These are phyloP conservation scores for Gossypium australe DNA, from an alignment of 345 rosid species.

Conservation along the genomic window DNA sequence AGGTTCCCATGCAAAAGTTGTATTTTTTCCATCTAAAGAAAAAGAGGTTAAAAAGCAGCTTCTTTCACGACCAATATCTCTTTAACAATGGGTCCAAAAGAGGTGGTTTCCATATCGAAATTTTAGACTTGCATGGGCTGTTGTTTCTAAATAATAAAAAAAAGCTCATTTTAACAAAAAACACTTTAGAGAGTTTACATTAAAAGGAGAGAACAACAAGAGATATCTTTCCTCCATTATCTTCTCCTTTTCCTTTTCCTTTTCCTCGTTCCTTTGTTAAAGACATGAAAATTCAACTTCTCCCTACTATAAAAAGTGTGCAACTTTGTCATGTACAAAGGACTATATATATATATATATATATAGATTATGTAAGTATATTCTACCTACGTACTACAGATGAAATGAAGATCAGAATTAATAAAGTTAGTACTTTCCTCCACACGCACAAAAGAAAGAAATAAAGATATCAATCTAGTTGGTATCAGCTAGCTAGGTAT, in stretches of 20 bases:
- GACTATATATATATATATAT: not conserved
- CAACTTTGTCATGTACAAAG: conserved; percentile 21
- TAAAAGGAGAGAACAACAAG: conserved; percentile 49
- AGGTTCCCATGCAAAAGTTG: conserved; percentile 47
- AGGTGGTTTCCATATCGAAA: conserved; percentile 15
- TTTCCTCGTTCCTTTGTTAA: conserved; percentile 20
- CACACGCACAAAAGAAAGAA: not conserved
- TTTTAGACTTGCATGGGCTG: conserved; percentile 26
- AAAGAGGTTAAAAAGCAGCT: conserved; percentile 35
- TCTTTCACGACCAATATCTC: conserved; percentile 22
- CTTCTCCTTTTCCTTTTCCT: not conserved
- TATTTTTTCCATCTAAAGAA: conserved; percentile 14
- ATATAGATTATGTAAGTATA: conserved; percentile 9
- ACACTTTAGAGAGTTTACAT: conserved; percentile 43
- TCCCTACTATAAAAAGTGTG: conserved; percentile 19
- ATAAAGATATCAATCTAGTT: not conserved
- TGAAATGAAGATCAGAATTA: conserved; percentile 3
- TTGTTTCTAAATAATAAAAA: not conserved
- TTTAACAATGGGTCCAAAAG: conserved; percentile 25
- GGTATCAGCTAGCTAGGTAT: not conserved
- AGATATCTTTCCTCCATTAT: conserved; percentile 26
- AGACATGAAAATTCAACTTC: conserved; percentile 29
- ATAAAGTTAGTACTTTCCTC: not conserved
- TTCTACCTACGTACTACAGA: conserved; percentile 13
- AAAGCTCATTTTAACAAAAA: conserved; percentile 32